Evolutionary conservation across 2,329 filamentous ascomycete genomes (phyloP), one percentile per base, ranked within the genome.

Genomic region (Coniochaeta prunicola): DNA sequence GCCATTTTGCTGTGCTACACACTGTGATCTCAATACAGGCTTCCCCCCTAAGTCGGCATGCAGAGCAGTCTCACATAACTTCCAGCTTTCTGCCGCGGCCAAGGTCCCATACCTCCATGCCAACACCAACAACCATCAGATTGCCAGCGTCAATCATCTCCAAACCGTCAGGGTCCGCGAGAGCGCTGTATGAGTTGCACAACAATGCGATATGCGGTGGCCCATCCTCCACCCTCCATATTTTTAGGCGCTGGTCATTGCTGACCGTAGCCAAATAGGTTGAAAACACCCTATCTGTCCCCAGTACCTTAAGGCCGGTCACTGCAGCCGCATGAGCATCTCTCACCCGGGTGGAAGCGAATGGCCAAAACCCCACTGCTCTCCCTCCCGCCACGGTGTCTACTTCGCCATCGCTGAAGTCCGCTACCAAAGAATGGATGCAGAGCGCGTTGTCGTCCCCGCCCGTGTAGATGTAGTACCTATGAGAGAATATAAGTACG

Each of bases 391-490:
- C 10, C 33, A 15, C 33, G 6, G 33, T 4, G 10, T 36, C 30
- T 4, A 24, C 12, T 57, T 38, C 38, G 53, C 21, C 42, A n/a
- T 55, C 59, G 80, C 64, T 33, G 80, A 68, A 0, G 59, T 71
- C 30, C n/a, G 53, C 33, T n/a, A 21, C 15, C 26, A 56, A 26
- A 81, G 82, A 58, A 17, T 68, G 57, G 12, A 90, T 67, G 0
- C 82, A 87, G 0, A 97, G 71, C 3, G 88, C 88, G 62, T 94
- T 94, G 71, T 97, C 94, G 66, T 99, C 94, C 24, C 94, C 92
- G 28, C 90, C 91, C 0, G 91, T 92, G 4, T 90, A 71, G 19
- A 96, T 68, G 0, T 89, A 61, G 64, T 57, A 72, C 64, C 15
- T 77, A 57, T 30, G 56, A 60, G 54, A 30, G 5, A 30, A 28